Evolutionary conservation across 805 yeast genomes (phyloP).

Genomic region (Lipomyces orientalis): DNA sequence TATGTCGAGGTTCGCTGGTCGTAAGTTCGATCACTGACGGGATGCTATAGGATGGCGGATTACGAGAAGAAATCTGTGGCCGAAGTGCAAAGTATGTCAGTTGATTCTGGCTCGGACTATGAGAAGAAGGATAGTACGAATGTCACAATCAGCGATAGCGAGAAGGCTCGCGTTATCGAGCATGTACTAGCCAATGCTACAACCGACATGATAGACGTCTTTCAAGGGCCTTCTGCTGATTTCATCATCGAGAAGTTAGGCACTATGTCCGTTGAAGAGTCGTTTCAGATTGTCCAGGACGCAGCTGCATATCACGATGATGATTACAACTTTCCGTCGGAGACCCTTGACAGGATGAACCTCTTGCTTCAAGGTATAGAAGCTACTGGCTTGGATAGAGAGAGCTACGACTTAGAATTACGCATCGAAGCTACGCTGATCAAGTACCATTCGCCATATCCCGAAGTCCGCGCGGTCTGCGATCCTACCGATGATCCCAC

Average conservation of each 20-base stretch:
- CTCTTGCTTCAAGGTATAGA: constrained; percentile 9
- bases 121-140: too few species aligned
- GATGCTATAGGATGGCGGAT: too few species aligned
- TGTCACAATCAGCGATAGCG: too few species aligned
- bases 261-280: constrained; percentile 44
- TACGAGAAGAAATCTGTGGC: too few species aligned
- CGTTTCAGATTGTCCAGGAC: constrained; percentile 42
- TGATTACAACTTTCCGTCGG: constrained; percentile 27
- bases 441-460: constrained; percentile 52
- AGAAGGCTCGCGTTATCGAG: too few species aligned
- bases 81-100: too few species aligned
- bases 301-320: constrained; percentile 19
- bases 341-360: constrained; percentile 10
- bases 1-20: too few species aligned
- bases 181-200: too few species aligned
- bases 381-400: constrained; percentile 4
- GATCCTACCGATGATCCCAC: constrained; percentile 59
- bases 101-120: too few species aligned
- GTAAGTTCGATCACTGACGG: too few species aligned
- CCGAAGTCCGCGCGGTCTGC: constrained; percentile 71
- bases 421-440: constrained; percentile 26
- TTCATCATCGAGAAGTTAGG: constrained; percentile 20
- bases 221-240: constrained; percentile 4
- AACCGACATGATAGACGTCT: not conserved
- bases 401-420: constrained; percentile 17